These are phyloP conservation scores for Cucurbitaria berberidis DNA, from an alignment of 2,329 filamentous ascomycete species.

Conservation along the genomic window DNA sequence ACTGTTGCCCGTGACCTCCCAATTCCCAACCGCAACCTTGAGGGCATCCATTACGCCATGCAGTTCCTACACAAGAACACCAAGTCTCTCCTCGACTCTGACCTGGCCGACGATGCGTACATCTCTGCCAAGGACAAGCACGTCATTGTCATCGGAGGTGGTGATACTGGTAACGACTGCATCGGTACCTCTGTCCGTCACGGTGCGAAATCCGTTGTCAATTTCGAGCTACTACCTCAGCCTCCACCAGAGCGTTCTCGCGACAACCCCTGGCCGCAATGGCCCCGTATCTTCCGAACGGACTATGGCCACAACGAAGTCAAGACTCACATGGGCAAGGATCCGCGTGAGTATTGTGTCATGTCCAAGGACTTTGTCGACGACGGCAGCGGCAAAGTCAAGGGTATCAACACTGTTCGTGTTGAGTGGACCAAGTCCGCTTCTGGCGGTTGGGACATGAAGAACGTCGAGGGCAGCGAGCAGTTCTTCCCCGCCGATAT, in stretches of 20 bases:
- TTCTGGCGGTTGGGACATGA: conserved; percentile 96
- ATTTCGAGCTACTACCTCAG: conserved; percentile 95
- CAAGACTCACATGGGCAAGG: conserved; percentile 93
- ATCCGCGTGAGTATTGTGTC: conserved; percentile 96
- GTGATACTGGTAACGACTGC: conserved; percentile 97
- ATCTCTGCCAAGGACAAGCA: conserved; percentile 96
- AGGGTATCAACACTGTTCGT: conserved; percentile 93
- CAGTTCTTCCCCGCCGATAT: conserved; percentile 97
- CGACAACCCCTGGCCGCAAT: conserved; percentile 98
- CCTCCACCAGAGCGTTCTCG: conserved; percentile 86
- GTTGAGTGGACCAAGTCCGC: conserved; percentile 95
- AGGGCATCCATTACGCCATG: conserved; percentile 96
- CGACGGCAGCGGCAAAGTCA: conserved; percentile 84
- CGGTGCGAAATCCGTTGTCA: conserved; percentile 92
- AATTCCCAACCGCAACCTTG: conserved; percentile 84
- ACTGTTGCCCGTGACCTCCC: conserved; percentile 92
- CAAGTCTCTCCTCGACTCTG: conserved; percentile 93
- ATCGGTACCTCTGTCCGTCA: conserved; percentile 96
- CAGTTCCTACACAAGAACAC: conserved; percentile 97
- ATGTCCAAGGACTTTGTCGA: conserved; percentile 98
- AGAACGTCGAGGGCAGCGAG: conserved; percentile 90
- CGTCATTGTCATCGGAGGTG: conserved; percentile 95
- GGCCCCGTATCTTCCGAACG: conserved; percentile 97
- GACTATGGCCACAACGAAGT: conserved; percentile 97
- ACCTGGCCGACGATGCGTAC: conserved; percentile 81